Conservation (phyloP, 768 basidiomycete species). For the Psilocybe cyanescens region DNA sequence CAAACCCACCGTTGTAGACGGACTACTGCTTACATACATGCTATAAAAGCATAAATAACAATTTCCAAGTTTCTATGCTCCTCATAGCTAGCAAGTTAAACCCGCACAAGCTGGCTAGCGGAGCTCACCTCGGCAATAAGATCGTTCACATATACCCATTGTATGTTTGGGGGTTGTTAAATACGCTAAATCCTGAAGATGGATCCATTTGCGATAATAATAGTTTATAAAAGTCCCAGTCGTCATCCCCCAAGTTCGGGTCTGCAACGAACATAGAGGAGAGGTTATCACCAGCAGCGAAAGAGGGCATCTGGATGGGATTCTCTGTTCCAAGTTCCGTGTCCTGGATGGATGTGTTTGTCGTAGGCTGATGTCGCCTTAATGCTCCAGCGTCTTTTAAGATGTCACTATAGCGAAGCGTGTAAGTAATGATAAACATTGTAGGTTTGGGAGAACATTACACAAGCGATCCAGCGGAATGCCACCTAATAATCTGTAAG, state of each 20-base stretch:
- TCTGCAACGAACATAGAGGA: background rate
- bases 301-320: background rate
- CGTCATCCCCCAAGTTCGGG: background rate
- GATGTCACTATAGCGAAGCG: background rate
- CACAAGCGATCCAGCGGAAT: constrained; percentile 32
- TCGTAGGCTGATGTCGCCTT: background rate
- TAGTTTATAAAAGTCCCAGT: background rate
- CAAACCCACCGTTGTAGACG: background rate
- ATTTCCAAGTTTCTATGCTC: background rate
- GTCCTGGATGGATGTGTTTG: background rate
- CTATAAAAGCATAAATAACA: background rate
- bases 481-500: constrained; percentile 30
- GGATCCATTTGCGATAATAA: background rate
- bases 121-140: too few relatives aligned
- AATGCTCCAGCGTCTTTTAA: background rate
- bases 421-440: background rate
- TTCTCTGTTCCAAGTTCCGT: background rate
- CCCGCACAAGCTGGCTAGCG: too few relatives aligned
- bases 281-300: background rate
- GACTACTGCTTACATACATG: background rate
- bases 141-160: background rate
- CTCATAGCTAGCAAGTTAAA: background rate
- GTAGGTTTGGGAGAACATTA: background rate
- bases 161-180: background rate
- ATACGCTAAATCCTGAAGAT: background rate